These are phyloP conservation scores for Metschnikowia similis DNA, from an alignment of 805 yeast species.

Conservation along the genomic window DNA sequence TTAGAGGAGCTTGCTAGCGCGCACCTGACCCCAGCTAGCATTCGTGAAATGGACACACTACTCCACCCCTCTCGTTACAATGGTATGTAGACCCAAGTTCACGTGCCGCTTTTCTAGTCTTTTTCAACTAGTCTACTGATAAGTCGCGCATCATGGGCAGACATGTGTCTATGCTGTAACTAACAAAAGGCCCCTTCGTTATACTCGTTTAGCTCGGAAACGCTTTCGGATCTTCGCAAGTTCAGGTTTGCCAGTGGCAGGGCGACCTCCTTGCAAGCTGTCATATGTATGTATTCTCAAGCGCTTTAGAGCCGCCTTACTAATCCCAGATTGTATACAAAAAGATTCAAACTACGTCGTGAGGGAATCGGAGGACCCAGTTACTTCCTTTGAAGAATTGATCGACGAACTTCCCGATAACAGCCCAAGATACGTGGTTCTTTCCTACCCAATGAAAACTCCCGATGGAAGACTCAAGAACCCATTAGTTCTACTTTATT, in stretches of 20 bases:
- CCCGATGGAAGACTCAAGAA: conserved; percentile 68
- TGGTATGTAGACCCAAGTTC: conserved; percentile 1
- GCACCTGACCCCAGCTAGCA: conserved; percentile 1
- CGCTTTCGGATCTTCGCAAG: conserved; percentile 57
- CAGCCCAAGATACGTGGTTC: conserved; percentile 67
- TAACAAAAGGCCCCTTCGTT: conserved; percentile 34
- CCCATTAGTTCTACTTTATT: conserved; percentile 79
- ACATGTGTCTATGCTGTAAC: neutral
- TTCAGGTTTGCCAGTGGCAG: conserved; percentile 73
- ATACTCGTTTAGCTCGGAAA: conserved; percentile 60
- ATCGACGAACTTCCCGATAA: conserved; percentile 78
- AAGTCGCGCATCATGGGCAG: neutral
- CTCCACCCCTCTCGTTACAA: conserved; percentile 1
- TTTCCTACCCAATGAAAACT: conserved; percentile 69
- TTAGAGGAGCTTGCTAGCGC: neutral
- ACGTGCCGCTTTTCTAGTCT: neutral
- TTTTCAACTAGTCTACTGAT: neutral
- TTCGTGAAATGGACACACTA: neutral
- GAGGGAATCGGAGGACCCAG: conserved; percentile 44
- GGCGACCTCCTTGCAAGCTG: conserved; percentile 55
- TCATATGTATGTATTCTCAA: conserved; percentile 44
- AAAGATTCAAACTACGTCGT: conserved; percentile 48
- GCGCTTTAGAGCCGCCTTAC: neutral
- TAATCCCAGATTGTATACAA: conserved; percentile 48
- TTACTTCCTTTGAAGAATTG: conserved; percentile 55